Evolutionary conservation across 306 rosid genomes (phyloP).

Genomic region (Parietaria judaica): DNA sequence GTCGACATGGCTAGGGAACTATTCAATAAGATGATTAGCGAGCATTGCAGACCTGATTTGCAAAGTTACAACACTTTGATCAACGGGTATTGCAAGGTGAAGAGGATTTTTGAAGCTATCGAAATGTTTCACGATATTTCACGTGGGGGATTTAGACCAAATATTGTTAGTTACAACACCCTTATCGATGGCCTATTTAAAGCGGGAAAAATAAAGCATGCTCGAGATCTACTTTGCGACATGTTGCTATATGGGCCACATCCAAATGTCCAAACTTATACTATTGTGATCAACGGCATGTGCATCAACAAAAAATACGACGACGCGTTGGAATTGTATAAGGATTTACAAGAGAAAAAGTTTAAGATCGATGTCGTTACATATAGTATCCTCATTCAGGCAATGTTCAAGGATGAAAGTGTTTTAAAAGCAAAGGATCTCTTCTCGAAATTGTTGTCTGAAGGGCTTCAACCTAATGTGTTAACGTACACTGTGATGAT

Average conservation of each 20-base stretch:
- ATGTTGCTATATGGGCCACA: neutral
- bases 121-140: too few relatives aligned
- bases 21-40: slow-evolving; percentile 12
- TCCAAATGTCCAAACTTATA: slow-evolving; percentile 4
- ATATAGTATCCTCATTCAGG: neutral
- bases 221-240: too few relatives aligned
- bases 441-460: neutral
- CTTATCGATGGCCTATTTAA: too few relatives aligned
- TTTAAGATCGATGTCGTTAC: neutral
- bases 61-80: too few relatives aligned
- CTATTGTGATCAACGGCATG: slow-evolving; percentile 5
- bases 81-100: too few relatives aligned
- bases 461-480: slow-evolving; percentile 16
- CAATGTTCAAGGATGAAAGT: slow-evolving; percentile 3
- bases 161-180: too few relatives aligned
- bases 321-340: slow-evolving; percentile 8
- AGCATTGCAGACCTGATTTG: slow-evolving; percentile 1
- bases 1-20: slow-evolving; percentile 16
- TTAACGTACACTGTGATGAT: neutral
- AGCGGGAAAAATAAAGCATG: too few relatives aligned
- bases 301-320: slow-evolving; percentile 5
- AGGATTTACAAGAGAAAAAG: neutral
- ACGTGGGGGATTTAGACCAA: too few relatives aligned
- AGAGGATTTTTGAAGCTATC: too few relatives aligned
- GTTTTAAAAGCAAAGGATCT: slow-evolving; percentile 6